Base-by-base conservation (phyloP, 2,329 filamentous ascomycete species). In the Dothidotthia symphoricarpi region DNA sequence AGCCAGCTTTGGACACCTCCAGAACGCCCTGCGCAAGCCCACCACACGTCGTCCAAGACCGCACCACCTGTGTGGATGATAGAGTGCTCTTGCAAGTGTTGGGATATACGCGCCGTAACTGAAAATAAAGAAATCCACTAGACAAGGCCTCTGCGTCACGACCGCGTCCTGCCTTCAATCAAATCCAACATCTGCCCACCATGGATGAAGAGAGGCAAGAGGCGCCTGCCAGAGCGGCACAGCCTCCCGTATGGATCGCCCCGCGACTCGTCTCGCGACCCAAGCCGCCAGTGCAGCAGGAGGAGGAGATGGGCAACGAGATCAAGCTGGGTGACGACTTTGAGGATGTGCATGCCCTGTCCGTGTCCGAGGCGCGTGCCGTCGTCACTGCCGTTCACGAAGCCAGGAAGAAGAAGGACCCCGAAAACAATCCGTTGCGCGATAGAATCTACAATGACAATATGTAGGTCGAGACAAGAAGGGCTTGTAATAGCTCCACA, bases 301-400 rank as follows among this genome's bases (percentile, higher is more conserved):
- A 95, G 66, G 91, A 97, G 69, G 89, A 96, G 72, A 90, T 91
- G 16, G 82, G 85, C 33, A 75, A 80, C 6, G 81, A 82, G 38
- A 81, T 97, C 49, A 86, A 85, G 66, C 85, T 98, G 9, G 93
- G 93, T 70, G 91, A 96, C 65, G 91, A 96, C 65, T 96, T 97
- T 70, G 82, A 94, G 57, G 77, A 91, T 61, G 89, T 94, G 51
- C 88, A 93, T 64, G 91, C 90, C 5, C 76, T 98, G 46, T 95
- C 90, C 30, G 80, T 96, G 36, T 95, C 88, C 24, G 93, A 97
- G 71, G 90, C 93, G 2, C 81, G 88, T 55, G 80, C 95, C 34
- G 86, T 98, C 61, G 88, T 98, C 59, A 91, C 91, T 62, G 89
- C 89, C 46, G 83, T 96, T 33, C 81, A 93, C 49, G 77, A 85